Conservation (phyloP, 805 yeast genomes). For the Starmerella roubikii region DNA sequence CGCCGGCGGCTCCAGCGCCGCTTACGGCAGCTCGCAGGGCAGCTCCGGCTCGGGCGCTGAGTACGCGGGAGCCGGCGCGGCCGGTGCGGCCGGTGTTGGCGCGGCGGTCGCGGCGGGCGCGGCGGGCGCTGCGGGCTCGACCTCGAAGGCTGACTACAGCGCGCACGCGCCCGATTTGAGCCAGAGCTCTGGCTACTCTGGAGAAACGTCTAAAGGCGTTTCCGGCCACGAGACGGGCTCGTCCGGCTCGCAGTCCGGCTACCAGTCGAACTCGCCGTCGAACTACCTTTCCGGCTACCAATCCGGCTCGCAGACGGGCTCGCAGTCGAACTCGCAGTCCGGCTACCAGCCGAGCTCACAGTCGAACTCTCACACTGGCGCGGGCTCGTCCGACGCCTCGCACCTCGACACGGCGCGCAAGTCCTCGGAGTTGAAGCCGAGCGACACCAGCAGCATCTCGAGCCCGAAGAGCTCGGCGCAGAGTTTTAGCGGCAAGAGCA, state of each 20-base stretch:
- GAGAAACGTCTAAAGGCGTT: not conserved
- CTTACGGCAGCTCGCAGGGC: not conserved
- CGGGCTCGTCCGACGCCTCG: not conserved
- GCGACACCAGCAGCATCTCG: no score
- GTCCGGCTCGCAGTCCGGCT: not conserved
- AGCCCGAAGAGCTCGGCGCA: not conserved
- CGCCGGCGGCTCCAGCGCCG: constrained; percentile 3
- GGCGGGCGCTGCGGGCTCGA: not conserved
- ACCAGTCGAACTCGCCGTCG: not conserved
- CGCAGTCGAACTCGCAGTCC: not conserved
- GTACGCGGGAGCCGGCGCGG: constrained; percentile 6
- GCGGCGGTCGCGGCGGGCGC: not conserved
- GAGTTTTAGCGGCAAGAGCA: not conserved
- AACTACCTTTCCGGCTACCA: not conserved
- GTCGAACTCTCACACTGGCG: not conserved
- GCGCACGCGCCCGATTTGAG: not conserved
- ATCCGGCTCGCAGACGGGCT: not conserved
- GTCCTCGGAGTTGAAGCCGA: no score
- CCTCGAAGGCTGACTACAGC: not conserved
- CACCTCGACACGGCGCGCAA: no score
- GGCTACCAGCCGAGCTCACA: not conserved
- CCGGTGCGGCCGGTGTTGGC: constrained; percentile 2
- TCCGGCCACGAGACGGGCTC: not conserved
- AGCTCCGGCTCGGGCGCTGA: constrained; percentile 6
- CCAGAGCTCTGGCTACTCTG: not conserved